Base-by-base conservation (phyloP, 176 grass and related monocot species). In the Oryza meridionalis region DNA sequence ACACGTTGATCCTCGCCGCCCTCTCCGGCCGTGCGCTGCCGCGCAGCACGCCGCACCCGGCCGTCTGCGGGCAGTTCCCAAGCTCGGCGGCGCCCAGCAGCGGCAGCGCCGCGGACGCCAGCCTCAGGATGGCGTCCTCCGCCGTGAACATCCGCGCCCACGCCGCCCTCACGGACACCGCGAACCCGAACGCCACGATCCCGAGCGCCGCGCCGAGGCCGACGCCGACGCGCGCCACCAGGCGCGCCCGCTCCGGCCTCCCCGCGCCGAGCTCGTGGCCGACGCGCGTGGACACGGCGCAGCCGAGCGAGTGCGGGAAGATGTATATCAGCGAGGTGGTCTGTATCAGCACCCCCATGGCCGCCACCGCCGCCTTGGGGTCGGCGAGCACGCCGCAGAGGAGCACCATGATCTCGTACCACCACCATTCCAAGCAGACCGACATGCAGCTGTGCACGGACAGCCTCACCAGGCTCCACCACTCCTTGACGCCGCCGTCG, bases 371-470 rank as follows among this genome's bases (percentile, higher is more conserved):
- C 58, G 94, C 92, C 84, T 94, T 94, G 9, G 94, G 94, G 76
- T 94, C 87, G 24, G 81, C 26, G 22, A 97, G 94, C 70, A 94
- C 74, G 73, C 94, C 94, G 50, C 94, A 97, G 78, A 97, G 91
- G 9, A 97, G 84, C 81, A 97, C 90, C 89, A 94, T 97, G 82
- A 97, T 97, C 89, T 97, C 94, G 69, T 97, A 97, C 94, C 94
- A 97, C 94, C 94, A 97, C 94, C 94, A 97, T 51, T 97, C 94
- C 25, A 97, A 21, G 87, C 94, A 97, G 14, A 97, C 94, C 2
- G 92, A 92, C 77, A 92, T 90, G 87, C 94, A 97, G 84, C 94
- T 97, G 25, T 93, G 92, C 72, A 97, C 89, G 59, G 88, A 93
- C 31, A 97, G 80, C 24, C 84, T 78, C 17, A 94, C 76, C 58